phyloP scores from a whole-genome alignment of 1,139 yeast species.

The Williopsis jadinii region DNA sequence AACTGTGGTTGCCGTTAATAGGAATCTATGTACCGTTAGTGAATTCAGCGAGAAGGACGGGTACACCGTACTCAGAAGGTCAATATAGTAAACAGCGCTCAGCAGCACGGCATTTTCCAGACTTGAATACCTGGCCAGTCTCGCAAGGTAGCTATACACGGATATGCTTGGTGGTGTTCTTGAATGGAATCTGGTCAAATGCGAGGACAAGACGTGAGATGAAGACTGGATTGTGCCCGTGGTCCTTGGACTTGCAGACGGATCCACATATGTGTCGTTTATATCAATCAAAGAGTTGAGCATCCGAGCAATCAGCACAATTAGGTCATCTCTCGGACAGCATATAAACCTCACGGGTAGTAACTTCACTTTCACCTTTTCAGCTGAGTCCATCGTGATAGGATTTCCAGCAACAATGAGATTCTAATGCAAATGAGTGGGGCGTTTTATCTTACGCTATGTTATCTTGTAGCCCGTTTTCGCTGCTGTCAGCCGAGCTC shows the following conservation, averaged over 20 bases:
- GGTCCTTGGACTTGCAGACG: constrained; percentile 1
- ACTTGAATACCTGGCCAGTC: constrained; percentile 79
- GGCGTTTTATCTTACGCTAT: too few relatives aligned
- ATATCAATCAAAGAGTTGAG: constrained; percentile 59
- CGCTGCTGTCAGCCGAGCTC: too few relatives aligned
- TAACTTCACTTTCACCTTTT: neutral
- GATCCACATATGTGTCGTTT: constrained; percentile 44
- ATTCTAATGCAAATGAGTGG: too few relatives aligned
- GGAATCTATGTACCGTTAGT: constrained; percentile 86
- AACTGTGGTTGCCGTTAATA: constrained; percentile 84
- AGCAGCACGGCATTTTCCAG: constrained; percentile 77
- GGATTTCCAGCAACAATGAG: too few relatives aligned
- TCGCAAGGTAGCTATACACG: constrained; percentile 63
- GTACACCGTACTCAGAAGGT: constrained; percentile 70
- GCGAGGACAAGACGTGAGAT: constrained; percentile 22
- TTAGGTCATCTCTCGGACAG: constrained; percentile 65
- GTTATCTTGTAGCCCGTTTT: too few relatives aligned
- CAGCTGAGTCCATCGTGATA: too few relatives aligned
- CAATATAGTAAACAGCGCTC: constrained; percentile 82
- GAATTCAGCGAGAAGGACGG: constrained; percentile 81
- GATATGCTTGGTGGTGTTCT: constrained; percentile 88
- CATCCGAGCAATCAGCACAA: constrained; percentile 73
- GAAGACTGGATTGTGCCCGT: neutral
- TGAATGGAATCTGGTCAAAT: constrained; percentile 85
- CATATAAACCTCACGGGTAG: constrained; percentile 57